Base-by-base conservation (phyloP, 1,139 yeast species). In the Suhomyces yuchorum region DNA sequence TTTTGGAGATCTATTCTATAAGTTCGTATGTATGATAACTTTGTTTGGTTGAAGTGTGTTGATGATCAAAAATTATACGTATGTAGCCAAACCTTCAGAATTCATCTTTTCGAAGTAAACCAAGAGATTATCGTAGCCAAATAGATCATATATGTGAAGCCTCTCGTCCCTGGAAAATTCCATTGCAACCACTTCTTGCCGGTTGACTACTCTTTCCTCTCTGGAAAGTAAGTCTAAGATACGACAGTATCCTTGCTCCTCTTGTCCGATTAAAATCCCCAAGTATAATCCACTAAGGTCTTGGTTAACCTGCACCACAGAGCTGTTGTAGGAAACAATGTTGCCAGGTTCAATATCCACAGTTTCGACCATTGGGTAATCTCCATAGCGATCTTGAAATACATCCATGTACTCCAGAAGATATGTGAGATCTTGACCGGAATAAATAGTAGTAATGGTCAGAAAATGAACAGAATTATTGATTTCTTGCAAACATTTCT, bases 401-500 rank as follows among this genome's bases (percentile, higher is more conserved):
- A 22, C 4, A 22, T 37, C 30, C 32, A 37, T 22, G 18, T 17
- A 34, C 7, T 34, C 37, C 37, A 18, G 17, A 8, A 30, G 34
- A 14, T 30, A 14, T 7, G 34, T 15, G 17, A 30, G 34, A 30
- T 39, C 42, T 22, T 39, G 39, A 15, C 32, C 18, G 6, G 32
- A 36, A 34, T 14, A 41, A 11, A 17, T 36, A 11, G 15, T 34
- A 33, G 18, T 23, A n/a, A 41, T 14, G 4, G 37, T 45, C n/a
- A 42, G 47, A 22, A 44, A 22, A 39, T 50, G 49, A n/a, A 56
- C 48, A 7, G 52, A 42, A 39, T 50, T 50, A 40, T 56, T 49
- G 3, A 54, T 47, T 19, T 53, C 52, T 9, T 34, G 37, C 1
- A 44, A 26, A 3, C 36, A 26, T n/a, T 28, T 36, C 18, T 14